Evolutionary conservation across 176 grass and related monocot genomes (phyloP), one percentile per base, ranked within the genome.

Genomic region (Saccharum spontaneum): DNA sequence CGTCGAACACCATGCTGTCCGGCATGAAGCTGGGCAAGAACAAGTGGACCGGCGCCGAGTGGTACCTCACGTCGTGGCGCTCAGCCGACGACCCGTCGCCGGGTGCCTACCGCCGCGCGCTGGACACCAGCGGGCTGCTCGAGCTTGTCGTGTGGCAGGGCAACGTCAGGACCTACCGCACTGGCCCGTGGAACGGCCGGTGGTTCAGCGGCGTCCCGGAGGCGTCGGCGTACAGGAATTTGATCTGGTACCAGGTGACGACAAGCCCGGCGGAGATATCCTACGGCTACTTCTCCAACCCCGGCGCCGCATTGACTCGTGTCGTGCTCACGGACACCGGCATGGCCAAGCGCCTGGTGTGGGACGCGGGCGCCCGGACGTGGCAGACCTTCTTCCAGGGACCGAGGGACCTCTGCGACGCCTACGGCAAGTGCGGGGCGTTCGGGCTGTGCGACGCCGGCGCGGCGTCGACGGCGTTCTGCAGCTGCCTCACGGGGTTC

Each of bases 141-240:
- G 72, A 77, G 22, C 0, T 77, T 0, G 17, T 84, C 2, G 0
- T 71, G 3, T 84, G 75, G 88, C 11, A 69, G 0, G 14, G 84
- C 41, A 10, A 45, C 72, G 81, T 4, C 37, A 49, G 15, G 67
- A 67, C 13, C 0, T 82, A 49, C 31, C 85, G 83, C 40, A 75
- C 39, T 0, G 91, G 88, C 0, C 69, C 88, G 3, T 36, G 78
- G 34, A 79, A 87, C 43, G 92, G 92, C 7, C 3, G n/a, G 20
- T 55, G n/a, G 9, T 92, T 94, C 84, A 90, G 72, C 79, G 79
- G 86, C 63, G 22, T 57, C 39, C 78, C 92, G 9, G 90, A 92
- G 87, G 77, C 7, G 48, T 48, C 34, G 9, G 3, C 3, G 9
- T 82, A 87, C 71, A 4, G 0, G 10, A 0, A 3, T 8, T 3